Percentiles rank a stretch among this genome's conserved stretches.
These are phyloP conservation scores for Arthromyces matolae DNA, from an alignment of 768 basidiomycete genomes.

Conservation along the genomic window DNA sequence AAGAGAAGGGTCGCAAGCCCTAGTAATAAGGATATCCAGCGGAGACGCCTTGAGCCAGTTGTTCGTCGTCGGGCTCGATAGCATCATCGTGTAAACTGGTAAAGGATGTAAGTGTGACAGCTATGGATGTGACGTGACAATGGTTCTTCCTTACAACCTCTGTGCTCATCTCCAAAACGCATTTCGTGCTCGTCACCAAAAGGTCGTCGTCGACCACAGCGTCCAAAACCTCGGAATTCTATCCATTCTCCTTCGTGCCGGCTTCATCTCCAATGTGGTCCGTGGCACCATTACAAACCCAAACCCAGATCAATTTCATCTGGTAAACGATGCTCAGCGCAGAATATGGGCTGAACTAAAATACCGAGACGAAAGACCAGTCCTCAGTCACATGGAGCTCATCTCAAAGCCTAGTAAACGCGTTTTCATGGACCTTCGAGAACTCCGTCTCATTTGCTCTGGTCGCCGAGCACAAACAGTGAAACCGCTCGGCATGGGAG, in stretches of 20 bases:
- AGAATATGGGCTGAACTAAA: conserved; percentile 95
- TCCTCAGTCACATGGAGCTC: conserved; percentile 74
- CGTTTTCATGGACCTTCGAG: conserved; percentile 68
- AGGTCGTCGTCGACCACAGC: conserved; percentile 75
- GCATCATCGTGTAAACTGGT: conserved; percentile 32
- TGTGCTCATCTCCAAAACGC: conserved; percentile 91
- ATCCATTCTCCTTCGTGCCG: conserved; percentile 85
- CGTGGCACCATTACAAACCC: conserved; percentile 70
- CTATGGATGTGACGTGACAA: too few species aligned
- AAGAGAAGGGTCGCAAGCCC: conserved; percentile 83
- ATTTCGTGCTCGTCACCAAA: conserved; percentile 79
- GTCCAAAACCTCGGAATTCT: conserved; percentile 91
- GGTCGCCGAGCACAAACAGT: conserved; percentile 80
- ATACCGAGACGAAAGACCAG: conserved; percentile 86
- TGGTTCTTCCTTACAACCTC: conserved; percentile 76
- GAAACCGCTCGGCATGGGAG: conserved; percentile 85
- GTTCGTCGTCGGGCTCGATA: conserved; percentile 45
- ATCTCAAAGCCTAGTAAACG: conserved; percentile 82
- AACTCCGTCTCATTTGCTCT: conserved; percentile 75
- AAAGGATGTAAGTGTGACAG: too few species aligned
- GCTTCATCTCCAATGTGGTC: conserved; percentile 80
- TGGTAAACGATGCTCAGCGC: conserved; percentile 57
- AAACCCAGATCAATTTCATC: conserved; percentile 58
- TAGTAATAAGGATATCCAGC: conserved; percentile 68
- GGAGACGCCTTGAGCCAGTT: conserved; percentile 56